These are phyloP conservation scores for Colletotrichum incanum DNA, from an alignment of 2,329 filamentous ascomycete genomes.

Conservation along the genomic window DNA sequence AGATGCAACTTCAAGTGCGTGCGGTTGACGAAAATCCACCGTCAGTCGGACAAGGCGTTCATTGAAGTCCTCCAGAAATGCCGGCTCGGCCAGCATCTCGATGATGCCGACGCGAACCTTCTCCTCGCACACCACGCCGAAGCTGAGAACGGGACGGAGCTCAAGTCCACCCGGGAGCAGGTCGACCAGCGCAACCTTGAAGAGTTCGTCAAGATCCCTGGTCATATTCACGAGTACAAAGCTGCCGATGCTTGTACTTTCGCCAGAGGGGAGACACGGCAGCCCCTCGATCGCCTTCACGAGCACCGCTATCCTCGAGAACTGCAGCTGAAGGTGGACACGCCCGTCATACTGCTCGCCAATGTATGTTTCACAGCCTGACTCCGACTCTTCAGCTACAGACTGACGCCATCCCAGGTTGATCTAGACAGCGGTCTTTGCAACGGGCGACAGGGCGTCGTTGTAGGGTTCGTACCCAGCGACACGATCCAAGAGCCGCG, in stretches of 20 bases:
- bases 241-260: too few species aligned
- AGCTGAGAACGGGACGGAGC: slow-evolving; percentile 36
- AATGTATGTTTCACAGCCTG: background rate
- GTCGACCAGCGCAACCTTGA: too few species aligned
- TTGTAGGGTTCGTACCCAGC: background rate
- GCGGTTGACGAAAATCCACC: slow-evolving; percentile 69
- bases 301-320: background rate
- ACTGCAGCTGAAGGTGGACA: background rate
- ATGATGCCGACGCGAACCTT: slow-evolving; percentile 54
- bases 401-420: background rate
- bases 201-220: too few species aligned
- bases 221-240: too few species aligned
- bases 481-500: background rate
- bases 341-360: slow-evolving; percentile 9
- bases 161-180: too few species aligned
- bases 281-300: background rate
- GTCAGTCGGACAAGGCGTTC: slow-evolving; percentile 69
- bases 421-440: background rate
- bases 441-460: slow-evolving; percentile 11
- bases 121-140: slow-evolving; percentile 63
- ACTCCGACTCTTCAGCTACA: background rate
- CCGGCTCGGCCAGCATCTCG: slow-evolving; percentile 61
- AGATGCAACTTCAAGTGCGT: slow-evolving; percentile 68
- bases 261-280: too few species aligned
- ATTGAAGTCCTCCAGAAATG: slow-evolving; percentile 70